phyloP scores from a whole-genome alignment of 2,329 filamentous ascomycete species.

The Mollisiaceae sp. region DNA sequence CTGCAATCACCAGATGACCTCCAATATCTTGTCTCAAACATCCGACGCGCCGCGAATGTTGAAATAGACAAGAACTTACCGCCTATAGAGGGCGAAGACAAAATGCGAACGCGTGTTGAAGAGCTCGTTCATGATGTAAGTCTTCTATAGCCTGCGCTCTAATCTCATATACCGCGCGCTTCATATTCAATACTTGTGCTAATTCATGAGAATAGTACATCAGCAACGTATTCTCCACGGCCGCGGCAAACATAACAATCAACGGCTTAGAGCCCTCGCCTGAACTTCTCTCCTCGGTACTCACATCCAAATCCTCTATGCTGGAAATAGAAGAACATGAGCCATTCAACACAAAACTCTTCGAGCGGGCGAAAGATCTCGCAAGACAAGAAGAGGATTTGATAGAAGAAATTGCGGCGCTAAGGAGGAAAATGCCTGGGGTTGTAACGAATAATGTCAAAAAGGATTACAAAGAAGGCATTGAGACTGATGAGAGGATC shows the following conservation, averaged over 20 bases:
- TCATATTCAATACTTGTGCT: background rate
- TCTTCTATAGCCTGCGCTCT: background rate
- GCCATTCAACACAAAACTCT: constrained; percentile 64
- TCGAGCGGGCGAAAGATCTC: constrained; percentile 64
- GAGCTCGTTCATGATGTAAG: constrained; percentile 62
- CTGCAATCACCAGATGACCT: constrained; percentile 79
- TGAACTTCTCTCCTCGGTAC: constrained; percentile 43
- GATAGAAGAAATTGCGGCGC: constrained; percentile 63
- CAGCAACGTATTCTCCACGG: constrained; percentile 61
- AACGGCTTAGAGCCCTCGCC: constrained; percentile 57
- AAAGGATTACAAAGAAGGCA: constrained; percentile 29
- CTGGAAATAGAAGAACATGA: constrained; percentile 54
- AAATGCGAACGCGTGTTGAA: constrained; percentile 63
- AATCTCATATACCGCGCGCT: constrained; percentile 1
- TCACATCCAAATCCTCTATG: constrained; percentile 37
- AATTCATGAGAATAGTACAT: constrained; percentile 57
- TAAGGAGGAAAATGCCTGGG: constrained; percentile 35
- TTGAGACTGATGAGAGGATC: constrained; percentile 33
- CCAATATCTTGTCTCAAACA: constrained; percentile 70
- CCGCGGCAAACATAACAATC: constrained; percentile 64
- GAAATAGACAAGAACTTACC: constrained; percentile 73
- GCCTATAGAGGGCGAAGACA: constrained; percentile 63
- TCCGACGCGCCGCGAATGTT: constrained; percentile 69
- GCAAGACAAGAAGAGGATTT: constrained; percentile 67
- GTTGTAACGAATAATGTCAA: constrained; percentile 32